A percentile compares a stretch with the other conserved stretches of the same genome.
phyloP scores from a whole-genome alignment of 768 basidiomycete species.

The Paxillus involutus region DNA sequence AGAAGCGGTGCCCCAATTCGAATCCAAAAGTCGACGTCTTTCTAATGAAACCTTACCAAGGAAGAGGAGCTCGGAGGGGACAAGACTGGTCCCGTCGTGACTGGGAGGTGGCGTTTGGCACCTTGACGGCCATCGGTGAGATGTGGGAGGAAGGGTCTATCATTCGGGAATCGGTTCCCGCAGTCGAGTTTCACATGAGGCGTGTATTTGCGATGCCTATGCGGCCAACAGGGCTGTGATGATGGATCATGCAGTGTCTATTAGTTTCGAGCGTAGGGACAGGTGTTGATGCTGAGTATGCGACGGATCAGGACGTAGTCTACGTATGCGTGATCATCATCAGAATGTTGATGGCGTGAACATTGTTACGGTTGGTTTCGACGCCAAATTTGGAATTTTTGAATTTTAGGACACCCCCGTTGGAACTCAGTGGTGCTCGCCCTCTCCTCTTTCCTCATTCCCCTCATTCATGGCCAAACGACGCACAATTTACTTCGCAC shows the following conservation, averaged over 20 bases:
- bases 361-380: too few relatives aligned
- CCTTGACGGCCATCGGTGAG: slow-evolving; percentile 47
- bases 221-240: slow-evolving; percentile 40
- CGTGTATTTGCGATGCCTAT: slow-evolving; percentile 47
- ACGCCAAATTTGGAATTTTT: neutral
- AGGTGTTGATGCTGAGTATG: too few relatives aligned
- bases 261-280: neutral
- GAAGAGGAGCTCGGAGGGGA: slow-evolving; percentile 59
- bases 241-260: neutral
- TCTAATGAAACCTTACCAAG: slow-evolving; percentile 46
- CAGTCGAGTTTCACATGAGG: slow-evolving; percentile 48
- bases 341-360: too few relatives aligned
- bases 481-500: slow-evolving; percentile 45
- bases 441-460: neutral
- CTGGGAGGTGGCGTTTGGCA: slow-evolving; percentile 56
- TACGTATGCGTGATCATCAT: too few relatives aligned
- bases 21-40: slow-evolving; percentile 54
- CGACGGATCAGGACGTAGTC: too few relatives aligned
- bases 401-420: neutral
- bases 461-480: slow-evolving; percentile 40
- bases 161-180: slow-evolving; percentile 48
- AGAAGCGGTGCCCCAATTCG: slow-evolving; percentile 31
- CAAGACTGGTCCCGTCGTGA: slow-evolving; percentile 72
- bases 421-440: neutral
- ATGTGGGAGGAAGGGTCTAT: slow-evolving; percentile 56